A percentile compares a stretch with the other conserved stretches of the same genome.
Conservation (phyloP, 1,284 basidiomycete species). For the Naganishia sp. region DNA sequence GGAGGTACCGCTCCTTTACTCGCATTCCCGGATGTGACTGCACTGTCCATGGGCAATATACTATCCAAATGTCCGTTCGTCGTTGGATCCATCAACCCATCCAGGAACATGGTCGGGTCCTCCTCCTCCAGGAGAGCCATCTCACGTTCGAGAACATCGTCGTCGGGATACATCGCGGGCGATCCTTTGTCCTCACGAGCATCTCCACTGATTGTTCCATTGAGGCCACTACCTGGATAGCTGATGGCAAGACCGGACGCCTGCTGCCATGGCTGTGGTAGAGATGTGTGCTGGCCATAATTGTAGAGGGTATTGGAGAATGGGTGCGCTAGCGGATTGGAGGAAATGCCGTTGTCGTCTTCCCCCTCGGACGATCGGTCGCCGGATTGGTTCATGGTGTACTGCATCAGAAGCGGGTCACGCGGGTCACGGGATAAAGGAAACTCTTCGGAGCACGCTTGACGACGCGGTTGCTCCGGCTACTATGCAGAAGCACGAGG, state of each 20-base stretch:
- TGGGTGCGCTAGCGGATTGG: slow-evolving; percentile 28
- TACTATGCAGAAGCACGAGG: too few species aligned
- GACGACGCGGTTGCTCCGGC: too few species aligned
- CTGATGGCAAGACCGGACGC: slow-evolving; percentile 19
- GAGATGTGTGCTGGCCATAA: slow-evolving; percentile 26
- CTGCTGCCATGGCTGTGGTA: slow-evolving; percentile 28
- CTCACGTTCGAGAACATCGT: slow-evolving; percentile 22
- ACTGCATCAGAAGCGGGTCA: slow-evolving; percentile 17
- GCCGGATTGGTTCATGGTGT: slow-evolving; percentile 16
- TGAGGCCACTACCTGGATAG: not conserved
- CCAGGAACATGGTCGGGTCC: slow-evolving; percentile 20
- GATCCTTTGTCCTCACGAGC: not conserved
- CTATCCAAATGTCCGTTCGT: slow-evolving; percentile 2
- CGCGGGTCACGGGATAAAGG: too few species aligned
- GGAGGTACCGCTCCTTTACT: too few species aligned
- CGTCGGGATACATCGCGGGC: slow-evolving; percentile 8
- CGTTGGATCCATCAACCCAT: slow-evolving; percentile 9
- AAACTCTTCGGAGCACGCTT: too few species aligned
- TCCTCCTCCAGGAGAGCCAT: slow-evolving; percentile 22
- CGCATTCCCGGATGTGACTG: not conserved
- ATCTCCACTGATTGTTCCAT: not conserved
- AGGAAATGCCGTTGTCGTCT: slow-evolving; percentile 18
- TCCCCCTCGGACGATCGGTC: slow-evolving; percentile 26
- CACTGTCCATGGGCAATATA: slow-evolving; percentile 5
- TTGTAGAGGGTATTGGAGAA: slow-evolving; percentile 30